Percentiles rank a stretch among this genome's conserved stretches.
These are phyloP conservation scores for Monosporascus sp. DNA, from an alignment of 2,329 filamentous ascomycete species.

Conservation along the genomic window DNA sequence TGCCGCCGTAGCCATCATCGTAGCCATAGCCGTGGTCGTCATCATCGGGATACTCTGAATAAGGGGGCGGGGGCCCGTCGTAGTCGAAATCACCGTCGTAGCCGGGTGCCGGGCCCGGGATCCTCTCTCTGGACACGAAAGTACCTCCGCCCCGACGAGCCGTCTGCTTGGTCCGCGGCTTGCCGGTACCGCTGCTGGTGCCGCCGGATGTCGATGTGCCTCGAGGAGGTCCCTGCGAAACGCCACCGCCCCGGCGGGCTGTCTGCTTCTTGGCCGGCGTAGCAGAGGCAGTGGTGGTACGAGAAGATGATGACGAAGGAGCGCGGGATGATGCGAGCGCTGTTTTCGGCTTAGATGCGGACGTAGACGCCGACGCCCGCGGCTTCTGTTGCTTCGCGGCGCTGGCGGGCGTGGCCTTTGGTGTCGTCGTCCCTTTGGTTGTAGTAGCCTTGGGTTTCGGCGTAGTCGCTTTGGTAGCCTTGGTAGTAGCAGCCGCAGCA, in stretches of 20 bases:
- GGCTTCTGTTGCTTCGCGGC: constrained; percentile 4
- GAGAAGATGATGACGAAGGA: constrained; percentile 1
- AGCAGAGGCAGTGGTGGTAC: neutral
- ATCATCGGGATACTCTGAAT: constrained; percentile 7
- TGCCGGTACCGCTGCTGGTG: neutral
- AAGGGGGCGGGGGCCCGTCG: constrained; percentile 17
- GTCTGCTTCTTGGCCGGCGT: constrained; percentile 11
- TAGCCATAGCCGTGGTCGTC: neutral
- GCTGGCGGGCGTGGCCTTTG: constrained; percentile 11
- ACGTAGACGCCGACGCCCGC: neutral
- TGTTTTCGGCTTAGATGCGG: constrained; percentile 3
- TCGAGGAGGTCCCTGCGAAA: constrained; percentile 11
- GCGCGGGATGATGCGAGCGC: neutral
- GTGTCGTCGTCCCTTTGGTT: neutral
- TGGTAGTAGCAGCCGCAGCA: constrained; percentile 13
- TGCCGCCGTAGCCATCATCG: constrained; percentile 4
- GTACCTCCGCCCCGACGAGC: constrained; percentile 22
- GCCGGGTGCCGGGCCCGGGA: constrained; percentile 4
- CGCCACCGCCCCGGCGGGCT: constrained; percentile 16
- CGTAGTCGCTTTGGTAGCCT: constrained; percentile 12
- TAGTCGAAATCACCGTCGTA: constrained; percentile 9
- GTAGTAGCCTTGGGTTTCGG: constrained; percentile 4
- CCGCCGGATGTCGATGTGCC: neutral
- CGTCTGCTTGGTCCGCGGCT: constrained; percentile 11
- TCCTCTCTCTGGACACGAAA: constrained; percentile 17